Percentiles rank a stretch among this genome's conserved stretches.
These are phyloP conservation scores for Colletotrichum trifolii DNA, from an alignment of 2,329 filamentous ascomycete genomes.

Conservation along the genomic window DNA sequence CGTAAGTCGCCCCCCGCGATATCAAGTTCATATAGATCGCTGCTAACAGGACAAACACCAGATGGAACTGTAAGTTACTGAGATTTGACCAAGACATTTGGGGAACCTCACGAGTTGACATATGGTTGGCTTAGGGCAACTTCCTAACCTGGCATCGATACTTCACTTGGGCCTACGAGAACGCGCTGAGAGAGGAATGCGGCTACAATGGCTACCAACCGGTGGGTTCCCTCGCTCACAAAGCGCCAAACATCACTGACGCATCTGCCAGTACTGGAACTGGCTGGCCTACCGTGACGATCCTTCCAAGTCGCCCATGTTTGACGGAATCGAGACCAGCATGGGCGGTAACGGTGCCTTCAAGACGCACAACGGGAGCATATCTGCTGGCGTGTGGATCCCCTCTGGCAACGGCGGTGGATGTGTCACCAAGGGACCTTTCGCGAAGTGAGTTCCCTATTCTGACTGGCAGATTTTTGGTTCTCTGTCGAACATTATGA, in stretches of 20 bases:
- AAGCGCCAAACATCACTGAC: neutral
- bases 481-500: no score
- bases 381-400: conserved; percentile 43
- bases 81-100: neutral
- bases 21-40: no score
- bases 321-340: conserved; percentile 52
- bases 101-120: no score
- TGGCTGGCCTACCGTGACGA: conserved; percentile 46
- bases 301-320: conserved; percentile 48
- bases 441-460: conserved; percentile 52
- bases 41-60: no score
- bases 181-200: conserved; percentile 33
- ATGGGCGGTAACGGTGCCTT: conserved; percentile 52
- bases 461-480: no score
- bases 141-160: conserved; percentile 37
- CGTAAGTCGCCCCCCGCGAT: neutral
- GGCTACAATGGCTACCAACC: conserved; percentile 37
- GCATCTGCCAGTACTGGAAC: conserved; percentile 46
- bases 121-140: conserved; percentile 12
- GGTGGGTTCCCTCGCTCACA: neutral
- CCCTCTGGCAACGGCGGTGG: conserved; percentile 50
- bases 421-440: conserved; percentile 61
- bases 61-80: conserved; percentile 17
- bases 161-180: conserved; percentile 31
- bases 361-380: conserved; percentile 41